Percentiles rank a stretch among this genome's conserved stretches.
These are phyloP conservation scores for Ophiocordyceps sinensis DNA, from an alignment of 2,329 filamentous ascomycete species.

Conservation along the genomic window DNA sequence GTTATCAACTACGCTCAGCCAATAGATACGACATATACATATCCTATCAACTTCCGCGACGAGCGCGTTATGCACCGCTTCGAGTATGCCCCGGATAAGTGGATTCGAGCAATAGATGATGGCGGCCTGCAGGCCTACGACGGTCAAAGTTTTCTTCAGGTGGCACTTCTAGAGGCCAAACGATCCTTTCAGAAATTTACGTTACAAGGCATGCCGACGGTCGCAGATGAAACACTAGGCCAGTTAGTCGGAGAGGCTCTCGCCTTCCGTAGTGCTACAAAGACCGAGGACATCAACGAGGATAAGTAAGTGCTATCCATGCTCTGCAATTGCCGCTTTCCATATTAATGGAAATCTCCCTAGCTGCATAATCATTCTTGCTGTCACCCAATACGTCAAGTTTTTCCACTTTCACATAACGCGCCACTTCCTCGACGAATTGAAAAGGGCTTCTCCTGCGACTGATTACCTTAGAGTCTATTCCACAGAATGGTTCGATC, in stretches of 20 bases:
- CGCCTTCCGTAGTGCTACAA: not conserved
- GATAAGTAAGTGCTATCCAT: too few species aligned
- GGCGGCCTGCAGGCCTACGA: not conserved
- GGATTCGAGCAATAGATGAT: not conserved
- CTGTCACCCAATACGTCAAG: not conserved
- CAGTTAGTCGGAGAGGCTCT: not conserved
- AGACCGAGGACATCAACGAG: too few species aligned
- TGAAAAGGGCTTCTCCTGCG: too few species aligned
- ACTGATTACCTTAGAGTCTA: too few species aligned
- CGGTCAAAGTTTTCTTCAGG: not conserved
- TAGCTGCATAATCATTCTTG: not conserved
- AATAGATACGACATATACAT: not conserved
- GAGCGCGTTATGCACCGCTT: not conserved
- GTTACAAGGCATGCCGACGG: not conserved
- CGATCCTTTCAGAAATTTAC: not conserved
- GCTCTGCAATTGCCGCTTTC: too few species aligned
- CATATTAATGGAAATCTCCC: not conserved
- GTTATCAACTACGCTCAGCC: not conserved
- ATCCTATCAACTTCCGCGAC: not conserved
- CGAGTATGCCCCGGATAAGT: not conserved
- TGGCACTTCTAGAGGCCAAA: not conserved
- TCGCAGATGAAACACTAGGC: not conserved
- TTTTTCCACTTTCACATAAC: not conserved
- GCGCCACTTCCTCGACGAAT: not conserved
- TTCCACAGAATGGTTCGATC: too few species aligned